A percentile compares a stretch with the other conserved stretches of the same genome.
Conservation (phyloP, 2,329 filamentous ascomycete genomes). For the Mollisia scopiformis region DNA sequence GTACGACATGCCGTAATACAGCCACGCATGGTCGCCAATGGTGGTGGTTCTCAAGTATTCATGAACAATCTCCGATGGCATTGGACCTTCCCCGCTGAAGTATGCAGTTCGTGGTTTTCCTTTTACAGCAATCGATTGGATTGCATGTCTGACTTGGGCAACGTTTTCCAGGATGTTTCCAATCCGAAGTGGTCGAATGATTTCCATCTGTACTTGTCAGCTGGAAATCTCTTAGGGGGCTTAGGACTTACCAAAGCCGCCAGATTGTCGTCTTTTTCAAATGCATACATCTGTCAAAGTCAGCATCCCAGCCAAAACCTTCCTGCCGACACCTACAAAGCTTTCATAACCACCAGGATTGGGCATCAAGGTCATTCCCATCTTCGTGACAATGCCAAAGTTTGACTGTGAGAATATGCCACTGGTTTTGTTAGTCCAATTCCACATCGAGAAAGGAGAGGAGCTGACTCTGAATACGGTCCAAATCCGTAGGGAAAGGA, state of each 20-base stretch:
- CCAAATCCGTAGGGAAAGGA: slow-evolving; percentile 44
- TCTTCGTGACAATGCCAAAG: slow-evolving; percentile 55
- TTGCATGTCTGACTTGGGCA: slow-evolving; percentile 6
- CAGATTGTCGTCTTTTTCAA: slow-evolving; percentile 18
- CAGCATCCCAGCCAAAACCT: neutral
- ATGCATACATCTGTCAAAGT: neutral
- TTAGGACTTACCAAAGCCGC: neutral
- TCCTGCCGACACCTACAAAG: slow-evolving; percentile 21
- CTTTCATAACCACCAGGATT: slow-evolving; percentile 49
- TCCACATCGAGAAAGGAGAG: neutral
- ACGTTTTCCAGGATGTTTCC: slow-evolving; percentile 12
- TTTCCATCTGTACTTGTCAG: neutral
- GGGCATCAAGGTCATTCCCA: slow-evolving; percentile 52
- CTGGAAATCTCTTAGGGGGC: neutral
- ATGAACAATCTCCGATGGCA: slow-evolving; percentile 1
- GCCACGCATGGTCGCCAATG: slow-evolving; percentile 2
- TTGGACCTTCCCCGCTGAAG: neutral
- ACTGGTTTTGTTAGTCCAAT: neutral
- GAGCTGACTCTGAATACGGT: slow-evolving; percentile 37
- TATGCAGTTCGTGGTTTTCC: neutral
- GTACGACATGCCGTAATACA: slow-evolving; percentile 5
- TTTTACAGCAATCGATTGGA: slow-evolving; percentile 4
- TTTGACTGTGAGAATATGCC: slow-evolving; percentile 56
- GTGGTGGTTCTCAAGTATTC: slow-evolving; percentile 1
- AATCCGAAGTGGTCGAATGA: slow-evolving; percentile 8